Base-by-base conservation (phyloP, 805 yeast species). In the Nematodospora valgi region DNA sequence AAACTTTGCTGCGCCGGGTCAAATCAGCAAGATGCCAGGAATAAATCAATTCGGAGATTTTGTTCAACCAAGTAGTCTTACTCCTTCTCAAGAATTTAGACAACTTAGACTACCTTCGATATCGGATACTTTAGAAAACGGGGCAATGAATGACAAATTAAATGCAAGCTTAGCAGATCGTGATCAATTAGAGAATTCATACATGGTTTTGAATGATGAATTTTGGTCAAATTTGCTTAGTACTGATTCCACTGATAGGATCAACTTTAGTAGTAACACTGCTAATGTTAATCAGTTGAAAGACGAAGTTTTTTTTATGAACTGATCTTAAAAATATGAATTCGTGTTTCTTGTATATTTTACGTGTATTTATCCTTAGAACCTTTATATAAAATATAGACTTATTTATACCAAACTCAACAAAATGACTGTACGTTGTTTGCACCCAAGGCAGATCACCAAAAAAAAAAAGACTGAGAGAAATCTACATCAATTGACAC, bases 161-260 rank as follows among this genome's bases (percentile, higher is more conserved):
- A 25, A 30, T 26, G 14, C 11, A 4, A 37, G 37, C 16, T 19
- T 40, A 12, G 44, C 45, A 12, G 31, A 38, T 32, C 40, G 40
- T 4, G 44, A 41, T n/a, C 46, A 69, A 32, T 47, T 67, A 14
- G 76, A 73, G 30, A 61, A 62, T 46, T 74, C 79, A 8, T 70
- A 69, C 31, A 68, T 71, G 62, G 72, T 78, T 7, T 54, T 80
- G 23, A 78, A 76, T 39, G 88, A 81, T 48, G 88, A 82, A 49
- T 78, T 82, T 46, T 82, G 88, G 88, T 68, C 78, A 23, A 84
- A 81, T 39, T 54, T 74, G 22, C 51, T 73, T 21, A 61, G 61
- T 34, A 51, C 63, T 1, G 60, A 49, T 27, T 43, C 62, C 12
- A 16, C 35, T 13, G 62, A 64, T 45, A 52, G 54, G 33, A 47